These are phyloP conservation scores for Corynascus novoguineensis DNA, from an alignment of 495 filamentous ascomycete species.

Conservation along the genomic window DNA sequence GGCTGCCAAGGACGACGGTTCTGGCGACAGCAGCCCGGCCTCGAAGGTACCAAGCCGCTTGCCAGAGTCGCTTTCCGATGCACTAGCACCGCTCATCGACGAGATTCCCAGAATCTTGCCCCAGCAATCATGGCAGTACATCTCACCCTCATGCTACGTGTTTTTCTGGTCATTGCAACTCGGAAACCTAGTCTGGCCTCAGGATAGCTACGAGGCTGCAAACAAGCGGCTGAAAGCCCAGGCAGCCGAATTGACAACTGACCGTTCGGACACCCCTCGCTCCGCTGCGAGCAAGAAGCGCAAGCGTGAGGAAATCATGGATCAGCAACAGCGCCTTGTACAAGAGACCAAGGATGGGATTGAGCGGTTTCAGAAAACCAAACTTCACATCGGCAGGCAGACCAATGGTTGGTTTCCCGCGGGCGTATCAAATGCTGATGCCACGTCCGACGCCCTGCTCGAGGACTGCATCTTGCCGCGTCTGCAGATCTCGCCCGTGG, in stretches of 20 bases:
- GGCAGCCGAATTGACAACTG: constrained; percentile 56
- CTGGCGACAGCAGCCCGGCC: constrained; percentile 10
- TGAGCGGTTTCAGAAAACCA: constrained; percentile 56
- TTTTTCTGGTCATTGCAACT: constrained; percentile 90
- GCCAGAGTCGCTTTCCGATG: constrained; percentile 58
- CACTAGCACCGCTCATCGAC: constrained; percentile 70
- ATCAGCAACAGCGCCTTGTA: constrained; percentile 59
- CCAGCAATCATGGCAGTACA: constrained; percentile 54
- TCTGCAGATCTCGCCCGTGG: constrained; percentile 71
- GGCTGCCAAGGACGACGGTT: constrained; percentile 17
- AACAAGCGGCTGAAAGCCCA: constrained; percentile 56
- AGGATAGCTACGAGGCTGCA: constrained; percentile 68
- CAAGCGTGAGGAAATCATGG: constrained; percentile 63
- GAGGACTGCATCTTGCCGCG: constrained; percentile 90
- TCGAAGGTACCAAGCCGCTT: constrained; percentile 29
- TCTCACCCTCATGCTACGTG: constrained; percentile 75
- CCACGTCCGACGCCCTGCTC: constrained; percentile 66
- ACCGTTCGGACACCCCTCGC: constrained; percentile 65
- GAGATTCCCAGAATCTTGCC: constrained; percentile 59
- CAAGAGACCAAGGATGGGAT: constrained; percentile 48
- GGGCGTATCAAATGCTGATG: constrained; percentile 56
- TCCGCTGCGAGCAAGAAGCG: constrained; percentile 56
- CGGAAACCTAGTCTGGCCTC: constrained; percentile 69
- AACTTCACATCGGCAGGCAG: constrained; percentile 63
- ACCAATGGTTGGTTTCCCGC: constrained; percentile 73